Evolutionary conservation across 2,329 filamentous ascomycete species (phyloP).

Genomic region (Camptophora hylomeconis): DNA sequence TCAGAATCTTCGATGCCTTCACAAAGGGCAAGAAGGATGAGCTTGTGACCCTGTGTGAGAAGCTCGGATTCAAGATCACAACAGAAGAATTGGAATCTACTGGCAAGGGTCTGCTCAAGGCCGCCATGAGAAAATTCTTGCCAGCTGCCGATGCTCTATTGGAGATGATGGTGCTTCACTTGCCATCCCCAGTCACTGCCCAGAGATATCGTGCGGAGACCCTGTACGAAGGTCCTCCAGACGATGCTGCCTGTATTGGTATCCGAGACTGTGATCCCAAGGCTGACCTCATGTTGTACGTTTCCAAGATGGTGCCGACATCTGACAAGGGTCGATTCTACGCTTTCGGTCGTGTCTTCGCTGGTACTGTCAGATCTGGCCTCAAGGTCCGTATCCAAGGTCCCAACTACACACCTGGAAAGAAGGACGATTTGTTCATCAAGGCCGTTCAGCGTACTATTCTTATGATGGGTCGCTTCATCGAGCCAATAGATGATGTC

Average conservation of each 20-base stretch:
- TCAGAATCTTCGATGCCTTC: slow-evolving; percentile 92
- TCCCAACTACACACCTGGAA: slow-evolving; percentile 94
- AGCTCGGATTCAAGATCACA: slow-evolving; percentile 88
- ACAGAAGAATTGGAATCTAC: slow-evolving; percentile 81
- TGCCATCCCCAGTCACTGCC: slow-evolving; percentile 88
- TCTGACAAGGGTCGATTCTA: slow-evolving; percentile 99
- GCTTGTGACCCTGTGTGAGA: slow-evolving; percentile 66
- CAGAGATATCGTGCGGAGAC: slow-evolving; percentile 98
- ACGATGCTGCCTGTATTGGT: slow-evolving; percentile 86
- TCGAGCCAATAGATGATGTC: slow-evolving; percentile 97
- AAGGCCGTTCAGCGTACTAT: slow-evolving; percentile 99
- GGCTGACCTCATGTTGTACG: slow-evolving; percentile 98
- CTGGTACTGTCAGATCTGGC: slow-evolving; percentile 93
- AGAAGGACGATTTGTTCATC: slow-evolving; percentile 98
- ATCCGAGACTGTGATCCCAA: slow-evolving; percentile 98
- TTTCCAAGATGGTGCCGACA: slow-evolving; percentile 99
- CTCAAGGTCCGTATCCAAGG: slow-evolving; percentile 99
- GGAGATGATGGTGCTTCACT: slow-evolving; percentile 99
- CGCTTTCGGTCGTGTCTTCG: slow-evolving; percentile 99
- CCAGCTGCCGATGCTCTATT: slow-evolving; percentile 94
- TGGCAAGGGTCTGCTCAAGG: slow-evolving; percentile 96
- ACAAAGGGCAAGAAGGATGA: slow-evolving; percentile 99
- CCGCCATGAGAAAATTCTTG: slow-evolving; percentile 97
- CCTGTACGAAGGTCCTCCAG: slow-evolving; percentile 91
- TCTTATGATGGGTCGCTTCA: slow-evolving; percentile 99